phyloP scores from a whole-genome alignment of 805 yeast species.

The Kodamaea restingae region DNA sequence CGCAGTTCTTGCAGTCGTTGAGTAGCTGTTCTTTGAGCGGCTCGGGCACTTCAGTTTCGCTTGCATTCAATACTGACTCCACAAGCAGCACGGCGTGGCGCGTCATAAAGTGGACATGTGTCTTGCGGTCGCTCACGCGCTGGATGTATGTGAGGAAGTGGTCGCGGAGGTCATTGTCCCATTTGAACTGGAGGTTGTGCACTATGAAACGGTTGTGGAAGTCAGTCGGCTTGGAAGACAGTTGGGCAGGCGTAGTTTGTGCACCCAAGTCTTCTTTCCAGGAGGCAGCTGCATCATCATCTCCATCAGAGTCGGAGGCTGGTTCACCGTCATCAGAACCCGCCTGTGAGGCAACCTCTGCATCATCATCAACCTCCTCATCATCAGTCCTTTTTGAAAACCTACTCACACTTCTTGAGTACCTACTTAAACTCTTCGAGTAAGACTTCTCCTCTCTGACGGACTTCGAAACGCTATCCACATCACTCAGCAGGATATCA shows the following conservation, averaged over 20 bases:
- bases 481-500: constrained; percentile 2
- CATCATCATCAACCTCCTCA: background rate
- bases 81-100: constrained; percentile 48
- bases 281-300: too few relatives aligned
- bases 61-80: constrained; percentile 34
- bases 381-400: background rate
- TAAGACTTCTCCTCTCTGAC: constrained; percentile 7
- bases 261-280: too few relatives aligned
- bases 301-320: too few relatives aligned
- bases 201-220: constrained; percentile 69
- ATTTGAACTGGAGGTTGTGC: constrained; percentile 68
- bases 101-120: constrained; percentile 43
- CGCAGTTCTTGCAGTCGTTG: constrained; percentile 19
- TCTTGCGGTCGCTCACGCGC: constrained; percentile 39
- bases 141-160: constrained; percentile 55
- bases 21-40: constrained; percentile 15
- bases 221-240: constrained; percentile 21
- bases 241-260: too few relatives aligned
- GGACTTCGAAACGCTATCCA: background rate
- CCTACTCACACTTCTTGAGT: constrained; percentile 16
- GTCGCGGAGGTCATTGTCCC: constrained; percentile 72
- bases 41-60: constrained; percentile 11
- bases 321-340: too few relatives aligned
- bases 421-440: constrained; percentile 22
- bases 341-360: too few relatives aligned